Base-by-base conservation (phyloP, 768 basidiomycete species). In the Trametes coccinea region DNA sequence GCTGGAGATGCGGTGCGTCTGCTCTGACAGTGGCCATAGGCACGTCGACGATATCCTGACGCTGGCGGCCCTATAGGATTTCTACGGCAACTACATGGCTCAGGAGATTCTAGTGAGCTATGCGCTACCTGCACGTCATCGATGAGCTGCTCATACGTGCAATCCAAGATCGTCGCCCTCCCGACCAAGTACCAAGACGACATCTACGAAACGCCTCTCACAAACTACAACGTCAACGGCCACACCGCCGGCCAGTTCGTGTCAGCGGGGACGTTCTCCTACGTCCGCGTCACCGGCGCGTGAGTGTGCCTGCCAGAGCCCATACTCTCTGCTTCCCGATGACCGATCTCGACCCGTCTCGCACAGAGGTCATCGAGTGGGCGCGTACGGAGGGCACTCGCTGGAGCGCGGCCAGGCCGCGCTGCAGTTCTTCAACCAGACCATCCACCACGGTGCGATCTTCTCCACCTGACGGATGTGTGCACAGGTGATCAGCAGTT, bases 261-360 rank as follows among this genome's bases (percentile, higher is more conserved):
- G 73, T 83, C 82, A 55, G 82, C 84, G 4, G 84, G 82, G 5
- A 81, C 75, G 10, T 78, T 79, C 67, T 82, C 82, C 11, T 85
- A 84, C 62, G 67, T 86, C 16, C 77, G 84, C 4, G 75, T 84
- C 33, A 79, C 71, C 56, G 68, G 68, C 37, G 68, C 70, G 66
- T 68, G 47, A 64, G 67, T 68, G 14, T 27, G 5, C 11, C 30
- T 5, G 48, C 10, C 27, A 9, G 3, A 1, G 22, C 22, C 22
- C 22, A 22, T 22, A 22, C 22, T 22, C 22, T 22, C 22, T 22
- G 22, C 22, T 22, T 22, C 22, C 22, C 22, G 22, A 22, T 22
- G 22, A 22, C 22, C 1, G 22, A 22, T 22, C 22, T 22, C 22
- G 22, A 22, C 22, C 22, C 22, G 22, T 22, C 22, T 22, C 22